These are phyloP conservation scores for Coniochaeta sp. DNA, from an alignment of 2,329 filamentous ascomycete species.

Conservation along the genomic window DNA sequence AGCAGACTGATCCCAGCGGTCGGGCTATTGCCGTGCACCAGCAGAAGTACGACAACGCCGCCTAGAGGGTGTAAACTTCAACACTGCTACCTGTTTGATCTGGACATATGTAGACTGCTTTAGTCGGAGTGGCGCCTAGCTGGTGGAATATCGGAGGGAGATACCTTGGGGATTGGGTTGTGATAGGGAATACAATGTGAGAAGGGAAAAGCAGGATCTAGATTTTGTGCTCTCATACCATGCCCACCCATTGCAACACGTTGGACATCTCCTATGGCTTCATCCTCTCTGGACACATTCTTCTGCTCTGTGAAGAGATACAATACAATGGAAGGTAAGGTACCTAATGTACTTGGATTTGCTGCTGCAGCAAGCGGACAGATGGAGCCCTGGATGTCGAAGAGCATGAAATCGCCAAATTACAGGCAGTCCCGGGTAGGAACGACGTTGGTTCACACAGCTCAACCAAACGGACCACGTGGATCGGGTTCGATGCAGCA, in stretches of 20 bases:
- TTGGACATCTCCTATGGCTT: too few species aligned
- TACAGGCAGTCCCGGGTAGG: too few species aligned
- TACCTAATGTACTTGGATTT: too few species aligned
- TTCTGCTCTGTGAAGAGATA: too few species aligned
- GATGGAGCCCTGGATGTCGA: neutral
- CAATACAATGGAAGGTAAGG: too few species aligned
- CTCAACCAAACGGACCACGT: neutral
- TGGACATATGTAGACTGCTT: neutral
- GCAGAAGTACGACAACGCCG: constrained; percentile 58
- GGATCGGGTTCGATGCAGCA: neutral
- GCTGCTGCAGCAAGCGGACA: neutral
- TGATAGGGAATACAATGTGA: neutral
- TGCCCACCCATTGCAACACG: too few species aligned
- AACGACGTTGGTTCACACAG: neutral
- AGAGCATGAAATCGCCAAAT: neutral
- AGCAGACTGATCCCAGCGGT: constrained; percentile 92
- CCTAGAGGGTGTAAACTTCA: neutral
- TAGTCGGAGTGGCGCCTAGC: neutral
- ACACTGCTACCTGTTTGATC: neutral
- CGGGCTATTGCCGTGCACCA: constrained; percentile 71
- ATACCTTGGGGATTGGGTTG: neutral
- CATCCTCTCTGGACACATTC: too few species aligned
- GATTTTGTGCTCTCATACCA: neutral
- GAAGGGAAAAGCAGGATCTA: neutral
- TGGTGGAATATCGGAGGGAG: neutral